Conservation (phyloP, 768 basidiomycete species). For the Gautieria morchelliformis region DNA sequence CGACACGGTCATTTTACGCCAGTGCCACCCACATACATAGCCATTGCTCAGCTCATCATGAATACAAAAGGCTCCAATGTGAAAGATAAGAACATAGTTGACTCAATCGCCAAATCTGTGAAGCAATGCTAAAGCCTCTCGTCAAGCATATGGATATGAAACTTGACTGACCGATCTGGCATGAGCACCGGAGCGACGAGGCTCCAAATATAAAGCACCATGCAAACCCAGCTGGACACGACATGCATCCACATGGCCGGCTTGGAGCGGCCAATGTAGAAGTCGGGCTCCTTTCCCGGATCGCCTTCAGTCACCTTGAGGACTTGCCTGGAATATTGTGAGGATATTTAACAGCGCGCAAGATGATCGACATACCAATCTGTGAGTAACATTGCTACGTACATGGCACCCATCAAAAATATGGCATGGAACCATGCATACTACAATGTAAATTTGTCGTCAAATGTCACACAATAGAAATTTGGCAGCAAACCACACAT, state of each 20-base stretch:
- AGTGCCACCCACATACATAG: no score
- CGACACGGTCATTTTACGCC: no score
- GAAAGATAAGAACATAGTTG: not conserved
- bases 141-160: not conserved
- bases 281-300: constrained; percentile 47
- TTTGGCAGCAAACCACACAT: constrained; percentile 40
- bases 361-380: constrained; percentile 66
- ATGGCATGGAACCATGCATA: constrained; percentile 99
- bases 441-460: constrained; percentile 30
- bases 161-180: constrained; percentile 67
- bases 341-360: not conserved
- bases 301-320: constrained; percentile 41
- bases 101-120: not conserved
- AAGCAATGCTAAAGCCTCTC: not conserved
- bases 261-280: constrained; percentile 92
- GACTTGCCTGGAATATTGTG: constrained; percentile 51
- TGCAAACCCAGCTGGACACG: constrained; percentile 92
- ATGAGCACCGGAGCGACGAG: constrained; percentile 80
- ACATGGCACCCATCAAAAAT: constrained; percentile 94
- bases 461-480: not conserved
- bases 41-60: no score
- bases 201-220: constrained; percentile 79
- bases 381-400: constrained; percentile 92
- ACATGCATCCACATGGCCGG: constrained; percentile 99
- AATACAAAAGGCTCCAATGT: not conserved